These are phyloP conservation scores for Graphium sp. DNA, from an alignment of 2,329 filamentous ascomycete species.

Conservation along the genomic window DNA sequence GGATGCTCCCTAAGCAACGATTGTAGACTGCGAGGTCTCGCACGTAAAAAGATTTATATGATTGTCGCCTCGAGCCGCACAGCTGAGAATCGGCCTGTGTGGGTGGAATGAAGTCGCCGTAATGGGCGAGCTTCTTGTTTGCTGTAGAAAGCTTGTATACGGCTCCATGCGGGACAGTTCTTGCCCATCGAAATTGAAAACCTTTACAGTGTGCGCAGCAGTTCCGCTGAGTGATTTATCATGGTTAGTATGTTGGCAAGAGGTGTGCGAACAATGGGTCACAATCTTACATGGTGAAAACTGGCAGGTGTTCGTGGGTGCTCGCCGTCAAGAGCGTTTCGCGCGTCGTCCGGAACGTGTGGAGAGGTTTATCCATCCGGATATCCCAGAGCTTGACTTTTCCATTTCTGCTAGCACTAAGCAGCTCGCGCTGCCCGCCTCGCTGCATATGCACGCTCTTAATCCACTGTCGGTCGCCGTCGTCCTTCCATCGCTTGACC, in stretches of 20 bases:
- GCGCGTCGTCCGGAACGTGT: slow-evolving; percentile 56
- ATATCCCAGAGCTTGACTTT: slow-evolving; percentile 96
- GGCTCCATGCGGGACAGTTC: slow-evolving; percentile 75
- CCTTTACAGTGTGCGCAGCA: slow-evolving; percentile 72
- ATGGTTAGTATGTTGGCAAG: slow-evolving; percentile 11
- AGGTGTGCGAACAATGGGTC: too few relatives aligned
- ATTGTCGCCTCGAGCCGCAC: slow-evolving; percentile 70
- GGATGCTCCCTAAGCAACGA: slow-evolving; percentile 5
- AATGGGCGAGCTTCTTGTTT: slow-evolving; percentile 67
- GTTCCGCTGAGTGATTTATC: slow-evolving; percentile 59
- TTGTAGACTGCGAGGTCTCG: slow-evolving; percentile 24
- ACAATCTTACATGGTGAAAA: slow-evolving; percentile 75
- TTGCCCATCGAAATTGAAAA: slow-evolving; percentile 75
- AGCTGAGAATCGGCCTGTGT: slow-evolving; percentile 80
- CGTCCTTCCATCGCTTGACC: slow-evolving; percentile 94
- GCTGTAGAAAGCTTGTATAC: slow-evolving; percentile 74
- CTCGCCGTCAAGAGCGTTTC: slow-evolving; percentile 72
- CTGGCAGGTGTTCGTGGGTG: slow-evolving; percentile 89
- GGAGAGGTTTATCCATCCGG: slow-evolving; percentile 63
- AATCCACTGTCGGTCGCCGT: slow-evolving; percentile 73
- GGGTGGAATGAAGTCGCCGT: slow-evolving; percentile 88
- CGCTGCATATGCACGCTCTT: slow-evolving; percentile 94
- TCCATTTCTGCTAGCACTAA: slow-evolving; percentile 81
- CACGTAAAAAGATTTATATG: slow-evolving; percentile 82
- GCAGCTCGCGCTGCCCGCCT: slow-evolving; percentile 77